These are phyloP conservation scores for Trichomonascaceae sp. DNA, from an alignment of 1,139 yeast genomes.

Conservation along the genomic window DNA sequence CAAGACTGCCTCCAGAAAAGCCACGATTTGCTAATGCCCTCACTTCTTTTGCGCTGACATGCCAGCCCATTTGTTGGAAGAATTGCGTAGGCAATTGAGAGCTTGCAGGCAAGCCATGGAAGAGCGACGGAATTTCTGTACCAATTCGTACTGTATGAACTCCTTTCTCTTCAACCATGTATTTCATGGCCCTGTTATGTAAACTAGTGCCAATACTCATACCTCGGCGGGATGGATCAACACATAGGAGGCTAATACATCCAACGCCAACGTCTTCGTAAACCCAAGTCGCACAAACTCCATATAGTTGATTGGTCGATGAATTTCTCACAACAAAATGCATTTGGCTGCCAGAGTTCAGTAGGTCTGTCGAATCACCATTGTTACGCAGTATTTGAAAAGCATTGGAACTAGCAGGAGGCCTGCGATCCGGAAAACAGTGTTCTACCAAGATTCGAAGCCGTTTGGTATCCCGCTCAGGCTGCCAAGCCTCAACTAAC, in stretches of 20 bases:
- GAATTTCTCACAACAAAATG: slow-evolving; percentile 60
- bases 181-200: slow-evolving; percentile 50
- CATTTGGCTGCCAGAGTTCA: slow-evolving; percentile 18
- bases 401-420: slow-evolving; percentile 25
- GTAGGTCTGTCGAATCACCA: slow-evolving; percentile 2
- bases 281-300: slow-evolving; percentile 55
- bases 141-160: slow-evolving; percentile 46
- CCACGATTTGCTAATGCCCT: slow-evolving; percentile 15
- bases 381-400: slow-evolving; percentile 18
- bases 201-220: slow-evolving; percentile 56
- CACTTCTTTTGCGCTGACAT: slow-evolving; percentile 19
- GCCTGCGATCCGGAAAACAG: slow-evolving; percentile 28
- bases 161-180: slow-evolving; percentile 42
- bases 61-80: slow-evolving; percentile 30
- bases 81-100: slow-evolving; percentile 18
- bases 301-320: slow-evolving; percentile 50
- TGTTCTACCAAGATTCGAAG: slow-evolving; percentile 39
- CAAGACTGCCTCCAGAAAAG: background rate
- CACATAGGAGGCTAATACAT: slow-evolving; percentile 44
- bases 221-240: slow-evolving; percentile 50
- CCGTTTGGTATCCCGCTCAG: slow-evolving; percentile 48
- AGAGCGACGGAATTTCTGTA: slow-evolving; percentile 46
- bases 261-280: slow-evolving; percentile 37
- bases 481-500: slow-evolving; percentile 56
- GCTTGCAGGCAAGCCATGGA: slow-evolving; percentile 34